Conservation (phyloP, 495 filamentous ascomycete genomes). For the Opeltia flavorubescens region DNA sequence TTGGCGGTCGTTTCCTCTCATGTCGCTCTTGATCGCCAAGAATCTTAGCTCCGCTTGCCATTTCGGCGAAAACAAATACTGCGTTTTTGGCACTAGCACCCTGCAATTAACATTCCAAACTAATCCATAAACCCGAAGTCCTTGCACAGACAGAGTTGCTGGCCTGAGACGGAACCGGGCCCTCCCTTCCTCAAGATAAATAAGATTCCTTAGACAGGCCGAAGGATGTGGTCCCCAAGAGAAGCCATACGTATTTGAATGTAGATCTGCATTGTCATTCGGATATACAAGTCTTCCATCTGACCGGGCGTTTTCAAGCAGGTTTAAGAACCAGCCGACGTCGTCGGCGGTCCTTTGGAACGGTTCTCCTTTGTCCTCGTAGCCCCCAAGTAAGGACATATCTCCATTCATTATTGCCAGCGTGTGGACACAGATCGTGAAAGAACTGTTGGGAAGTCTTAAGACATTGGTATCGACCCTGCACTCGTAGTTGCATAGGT, state of each 20-base stretch:
- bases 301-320: neutral
- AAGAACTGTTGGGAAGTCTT: neutral
- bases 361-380: neutral
- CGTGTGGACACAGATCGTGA: slow-evolving; percentile 5
- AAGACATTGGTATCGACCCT: slow-evolving; percentile 3
- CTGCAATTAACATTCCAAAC: slow-evolving; percentile 1
- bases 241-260: slow-evolving; percentile 1
- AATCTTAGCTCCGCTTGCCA: slow-evolving; percentile 1
- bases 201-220: neutral
- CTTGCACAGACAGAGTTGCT: neutral
- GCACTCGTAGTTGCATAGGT: slow-evolving; percentile 8
- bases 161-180: slow-evolving; percentile 3
- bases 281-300: neutral
- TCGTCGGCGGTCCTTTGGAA: neutral
- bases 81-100: neutral
- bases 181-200: slow-evolving; percentile 1
- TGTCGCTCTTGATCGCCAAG: neutral
- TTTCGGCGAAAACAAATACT: neutral
- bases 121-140: neutral
- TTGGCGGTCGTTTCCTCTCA: neutral
- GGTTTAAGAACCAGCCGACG: neutral
- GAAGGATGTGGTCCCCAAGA: slow-evolving; percentile 5
- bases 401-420: slow-evolving; percentile 9
- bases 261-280: neutral
- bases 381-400: slow-evolving; percentile 9